Conservation (phyloP, 768 basidiomycete species). For the Mrakia frigida region DNA sequence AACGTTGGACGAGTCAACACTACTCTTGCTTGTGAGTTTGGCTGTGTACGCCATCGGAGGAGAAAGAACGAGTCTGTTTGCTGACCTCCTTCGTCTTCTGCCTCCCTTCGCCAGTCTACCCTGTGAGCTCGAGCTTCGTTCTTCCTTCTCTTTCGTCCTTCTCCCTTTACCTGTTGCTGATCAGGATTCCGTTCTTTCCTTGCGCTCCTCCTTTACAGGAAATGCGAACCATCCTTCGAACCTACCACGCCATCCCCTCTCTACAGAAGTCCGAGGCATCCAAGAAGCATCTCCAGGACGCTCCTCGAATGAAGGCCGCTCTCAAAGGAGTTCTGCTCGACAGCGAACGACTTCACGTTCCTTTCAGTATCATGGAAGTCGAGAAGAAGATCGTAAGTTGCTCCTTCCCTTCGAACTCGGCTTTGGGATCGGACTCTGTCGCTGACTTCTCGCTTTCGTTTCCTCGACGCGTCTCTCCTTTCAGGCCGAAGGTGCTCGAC, state of each 20-base stretch:
- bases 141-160: background rate
- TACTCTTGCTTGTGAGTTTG: conserved; percentile 58
- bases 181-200: background rate
- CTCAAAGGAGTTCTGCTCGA: conserved; percentile 59
- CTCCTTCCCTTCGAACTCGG: background rate
- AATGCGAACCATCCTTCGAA: conserved; percentile 69
- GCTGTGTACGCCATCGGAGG: rapidly evolving
- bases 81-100: background rate
- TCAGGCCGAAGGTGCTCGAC: conserved; percentile 49
- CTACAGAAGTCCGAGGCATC: conserved; percentile 55
- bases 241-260: conserved; percentile 71
- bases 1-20: conserved; percentile 78
- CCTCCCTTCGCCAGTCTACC: conserved; percentile 4
- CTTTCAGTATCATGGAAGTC: conserved; percentile 58
- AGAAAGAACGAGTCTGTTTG: background rate
- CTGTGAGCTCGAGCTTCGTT: conserved; percentile 47
- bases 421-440: conserved; percentile 18
- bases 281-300: conserved; percentile 67
- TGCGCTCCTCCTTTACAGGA: conserved; percentile 44
- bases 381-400: conserved; percentile 53
- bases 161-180: conserved; percentile 35
- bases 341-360: conserved; percentile 53
- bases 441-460: conserved; percentile 45
- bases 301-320: conserved; percentile 69
- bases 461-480: background rate